A percentile compares a stretch with the other conserved stretches of the same genome.
These are phyloP conservation scores for Fomitopsis betulina DNA, from an alignment of 1,284 basidiomycete genomes.

Conservation along the genomic window DNA sequence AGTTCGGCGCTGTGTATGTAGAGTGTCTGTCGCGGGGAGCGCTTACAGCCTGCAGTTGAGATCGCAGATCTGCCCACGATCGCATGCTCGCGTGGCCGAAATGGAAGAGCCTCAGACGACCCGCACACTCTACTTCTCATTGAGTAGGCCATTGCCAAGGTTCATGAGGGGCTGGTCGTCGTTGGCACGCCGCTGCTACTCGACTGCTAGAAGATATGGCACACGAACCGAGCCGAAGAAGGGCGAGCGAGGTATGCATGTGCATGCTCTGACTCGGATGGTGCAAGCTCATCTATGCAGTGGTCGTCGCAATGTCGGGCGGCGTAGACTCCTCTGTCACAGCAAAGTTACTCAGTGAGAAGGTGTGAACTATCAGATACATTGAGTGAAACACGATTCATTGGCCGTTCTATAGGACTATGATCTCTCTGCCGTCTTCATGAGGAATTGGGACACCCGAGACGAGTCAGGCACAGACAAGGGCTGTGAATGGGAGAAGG, in stretches of 20 bases:
- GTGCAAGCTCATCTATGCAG: constrained; percentile 32
- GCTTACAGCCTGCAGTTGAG: neutral
- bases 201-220: constrained; percentile 16
- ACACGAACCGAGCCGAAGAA: constrained; percentile 16
- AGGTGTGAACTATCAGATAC: constrained; percentile 35
- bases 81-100: neutral
- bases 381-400: no score
- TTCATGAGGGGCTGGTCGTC: constrained; percentile 21
- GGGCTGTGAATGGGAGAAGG: constrained; percentile 93
- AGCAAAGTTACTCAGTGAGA: constrained; percentile 66
- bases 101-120: constrained; percentile 7
- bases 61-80: neutral
- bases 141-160: neutral
- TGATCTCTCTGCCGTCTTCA: constrained; percentile 85
- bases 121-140: constrained; percentile 2
- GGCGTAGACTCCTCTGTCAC: constrained; percentile 93
- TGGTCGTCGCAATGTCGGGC: constrained; percentile 92
- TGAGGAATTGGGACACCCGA: constrained; percentile 91
- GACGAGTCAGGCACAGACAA: constrained; percentile 67
- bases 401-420: constrained; percentile 49
- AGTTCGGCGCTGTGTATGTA: neutral
- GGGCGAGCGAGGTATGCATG: constrained; percentile 21
- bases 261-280: neutral
- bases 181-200: constrained; percentile 17
- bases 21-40: neutral